These are phyloP conservation scores for Sugiyamaella qingdaonensis DNA, from an alignment of 805 yeast species.

Conservation along the genomic window DNA sequence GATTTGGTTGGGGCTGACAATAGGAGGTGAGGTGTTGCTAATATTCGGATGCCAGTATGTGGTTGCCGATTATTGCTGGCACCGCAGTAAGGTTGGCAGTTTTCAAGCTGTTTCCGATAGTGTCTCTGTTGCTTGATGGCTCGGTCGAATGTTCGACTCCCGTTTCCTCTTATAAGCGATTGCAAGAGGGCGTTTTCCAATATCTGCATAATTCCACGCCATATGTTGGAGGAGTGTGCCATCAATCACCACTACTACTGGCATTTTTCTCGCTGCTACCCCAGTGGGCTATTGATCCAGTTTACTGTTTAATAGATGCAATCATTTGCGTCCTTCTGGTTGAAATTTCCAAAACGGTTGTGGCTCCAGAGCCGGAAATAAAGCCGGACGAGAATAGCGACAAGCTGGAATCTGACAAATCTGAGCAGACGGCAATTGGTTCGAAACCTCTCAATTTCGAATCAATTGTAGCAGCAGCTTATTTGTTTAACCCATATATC, in stretches of 20 bases:
- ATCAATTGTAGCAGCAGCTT: slow-evolving; percentile 55
- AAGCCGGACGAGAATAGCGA: background rate
- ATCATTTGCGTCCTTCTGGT: slow-evolving; percentile 51
- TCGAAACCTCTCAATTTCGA: slow-evolving; percentile 23
- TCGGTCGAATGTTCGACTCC: slow-evolving; percentile 70
- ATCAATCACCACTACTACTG: slow-evolving; percentile 77
- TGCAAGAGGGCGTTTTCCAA: slow-evolving; percentile 66
- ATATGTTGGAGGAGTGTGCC: slow-evolving; percentile 81
- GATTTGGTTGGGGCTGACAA: too few relatives aligned
- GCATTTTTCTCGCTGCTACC: slow-evolving; percentile 42
- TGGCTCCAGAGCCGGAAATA: background rate
- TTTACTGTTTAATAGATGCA: slow-evolving; percentile 60
- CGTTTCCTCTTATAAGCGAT: slow-evolving; percentile 56
- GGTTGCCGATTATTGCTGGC: background rate
- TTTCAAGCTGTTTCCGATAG: background rate
- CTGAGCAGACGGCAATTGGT: background rate
- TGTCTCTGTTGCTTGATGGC: slow-evolving; percentile 35
- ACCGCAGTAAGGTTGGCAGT: background rate
- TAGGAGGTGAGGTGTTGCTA: background rate
- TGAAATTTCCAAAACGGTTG: background rate
- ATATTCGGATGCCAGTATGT: background rate
- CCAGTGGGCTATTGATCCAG: slow-evolving; percentile 28
- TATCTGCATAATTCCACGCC: slow-evolving; percentile 53
- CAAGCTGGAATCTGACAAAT: background rate
- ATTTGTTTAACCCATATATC: slow-evolving; percentile 77